phyloP scores from a whole-genome alignment of 2,329 filamentous ascomycete species.

The Pseudogymnoascus sp. region DNA sequence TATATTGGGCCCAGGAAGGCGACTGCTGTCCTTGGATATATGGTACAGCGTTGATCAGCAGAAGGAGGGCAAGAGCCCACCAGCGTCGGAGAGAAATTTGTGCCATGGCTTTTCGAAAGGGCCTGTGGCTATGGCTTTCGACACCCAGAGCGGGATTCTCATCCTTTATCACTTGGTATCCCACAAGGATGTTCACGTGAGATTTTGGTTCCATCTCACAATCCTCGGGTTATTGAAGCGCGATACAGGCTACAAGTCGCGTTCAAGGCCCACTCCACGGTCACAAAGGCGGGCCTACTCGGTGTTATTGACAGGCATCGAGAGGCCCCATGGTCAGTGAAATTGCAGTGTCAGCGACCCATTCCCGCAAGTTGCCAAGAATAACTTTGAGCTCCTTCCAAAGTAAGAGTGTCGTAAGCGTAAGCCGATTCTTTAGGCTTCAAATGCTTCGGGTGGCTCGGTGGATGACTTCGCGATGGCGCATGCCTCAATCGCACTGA shows the following conservation, averaged over 20 bases:
- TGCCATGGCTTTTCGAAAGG: not conserved
- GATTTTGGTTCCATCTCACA: not conserved
- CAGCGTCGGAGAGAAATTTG: not conserved
- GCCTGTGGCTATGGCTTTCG: not conserved
- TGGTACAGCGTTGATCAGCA: not conserved
- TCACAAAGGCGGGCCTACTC: not conserved
- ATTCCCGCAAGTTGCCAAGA: not conserved
- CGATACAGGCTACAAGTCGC: not conserved
- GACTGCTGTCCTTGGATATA: constrained; percentile 9
- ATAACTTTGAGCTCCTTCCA: not conserved
- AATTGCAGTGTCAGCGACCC: not conserved
- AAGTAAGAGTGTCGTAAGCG: not conserved
- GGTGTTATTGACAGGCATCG: not conserved
- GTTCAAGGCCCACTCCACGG: not conserved
- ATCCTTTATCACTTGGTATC: not conserved
- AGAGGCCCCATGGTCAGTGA: not conserved
- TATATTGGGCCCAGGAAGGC: constrained; percentile 32
- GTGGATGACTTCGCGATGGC: not conserved
- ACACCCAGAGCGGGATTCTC: not conserved
- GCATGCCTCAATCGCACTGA: not conserved
- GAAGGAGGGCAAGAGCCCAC: not conserved
- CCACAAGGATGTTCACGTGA: not conserved
- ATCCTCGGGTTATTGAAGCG: not conserved
- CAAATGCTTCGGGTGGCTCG: not conserved
- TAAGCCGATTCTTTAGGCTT: not conserved